Conservation (phyloP, 495 filamentous ascomycete species). For the Gamarada debralockiae region DNA sequence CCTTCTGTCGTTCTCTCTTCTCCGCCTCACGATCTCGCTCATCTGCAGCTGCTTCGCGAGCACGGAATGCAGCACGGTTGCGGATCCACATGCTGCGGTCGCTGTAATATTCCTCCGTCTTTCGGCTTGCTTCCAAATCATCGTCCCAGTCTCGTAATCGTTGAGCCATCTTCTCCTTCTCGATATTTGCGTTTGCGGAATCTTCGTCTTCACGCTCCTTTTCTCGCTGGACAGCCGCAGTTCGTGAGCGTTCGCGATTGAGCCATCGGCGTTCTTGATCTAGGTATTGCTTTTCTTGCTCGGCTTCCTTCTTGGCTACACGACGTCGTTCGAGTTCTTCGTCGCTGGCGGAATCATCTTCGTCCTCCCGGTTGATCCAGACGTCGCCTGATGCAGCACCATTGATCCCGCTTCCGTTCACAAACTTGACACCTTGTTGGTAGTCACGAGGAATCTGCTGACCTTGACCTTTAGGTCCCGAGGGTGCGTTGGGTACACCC, state of each 20-base stretch:
- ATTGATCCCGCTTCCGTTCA: slow-evolving; percentile 75
- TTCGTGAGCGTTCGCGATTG: slow-evolving; percentile 79
- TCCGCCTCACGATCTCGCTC: slow-evolving; percentile 78
- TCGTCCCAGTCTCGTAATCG: slow-evolving; percentile 83
- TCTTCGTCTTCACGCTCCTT: slow-evolving; percentile 74
- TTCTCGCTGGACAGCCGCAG: slow-evolving; percentile 80
- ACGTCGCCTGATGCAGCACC: slow-evolving; percentile 43
- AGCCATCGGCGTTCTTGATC: slow-evolving; percentile 89
- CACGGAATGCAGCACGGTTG: slow-evolving; percentile 69
- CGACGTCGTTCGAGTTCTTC: slow-evolving; percentile 76
- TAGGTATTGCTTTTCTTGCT: slow-evolving; percentile 75
- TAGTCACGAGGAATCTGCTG: slow-evolving; percentile 73
- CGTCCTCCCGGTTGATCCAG: slow-evolving; percentile 66
- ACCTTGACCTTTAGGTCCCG: slow-evolving; percentile 62
- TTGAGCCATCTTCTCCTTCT: slow-evolving; percentile 66
- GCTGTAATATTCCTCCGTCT: slow-evolving; percentile 76
- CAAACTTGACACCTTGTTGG: slow-evolving; percentile 79
- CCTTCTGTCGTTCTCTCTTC: slow-evolving; percentile 63
- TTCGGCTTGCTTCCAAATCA: slow-evolving; percentile 69
- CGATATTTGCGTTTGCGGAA: slow-evolving; percentile 45
- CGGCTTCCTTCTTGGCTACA: slow-evolving; percentile 63
- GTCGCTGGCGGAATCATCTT: slow-evolving; percentile 86
- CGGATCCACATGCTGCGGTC: slow-evolving; percentile 82
- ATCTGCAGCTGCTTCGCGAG: slow-evolving; percentile 69
- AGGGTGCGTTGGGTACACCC: slow-evolving; percentile 69